Conservation (phyloP, 1,139 yeast genomes). For the Wickerhamomyces sp. region DNA sequence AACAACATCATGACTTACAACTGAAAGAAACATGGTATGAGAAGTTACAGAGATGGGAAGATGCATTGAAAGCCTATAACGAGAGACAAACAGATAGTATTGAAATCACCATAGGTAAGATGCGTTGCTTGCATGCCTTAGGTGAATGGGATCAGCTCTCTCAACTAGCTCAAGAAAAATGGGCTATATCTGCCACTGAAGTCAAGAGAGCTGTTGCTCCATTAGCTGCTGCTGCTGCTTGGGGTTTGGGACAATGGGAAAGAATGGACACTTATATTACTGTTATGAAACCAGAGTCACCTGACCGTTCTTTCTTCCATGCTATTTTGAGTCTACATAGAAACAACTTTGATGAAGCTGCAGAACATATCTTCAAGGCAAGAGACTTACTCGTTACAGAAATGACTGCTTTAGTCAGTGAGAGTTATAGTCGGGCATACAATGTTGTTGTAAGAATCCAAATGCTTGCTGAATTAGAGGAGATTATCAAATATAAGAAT, state of each 20-base stretch:
- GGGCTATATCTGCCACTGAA: slow-evolving; percentile 72
- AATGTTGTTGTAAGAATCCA: slow-evolving; percentile 96
- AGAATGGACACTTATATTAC: slow-evolving; percentile 86
- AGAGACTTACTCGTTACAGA: slow-evolving; percentile 89
- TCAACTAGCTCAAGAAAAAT: slow-evolving; percentile 78
- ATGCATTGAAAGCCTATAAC: slow-evolving; percentile 86
- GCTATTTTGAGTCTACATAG: slow-evolving; percentile 85
- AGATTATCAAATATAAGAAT: slow-evolving; percentile 82
- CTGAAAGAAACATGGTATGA: slow-evolving; percentile 97
- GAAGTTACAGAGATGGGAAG: slow-evolving; percentile 96
- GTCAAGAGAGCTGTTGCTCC: slow-evolving; percentile 89
- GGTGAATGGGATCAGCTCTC: slow-evolving; percentile 98
- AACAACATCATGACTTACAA: slow-evolving; percentile 86
- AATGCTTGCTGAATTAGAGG: slow-evolving; percentile 95
- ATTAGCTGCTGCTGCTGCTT: slow-evolving; percentile 96
- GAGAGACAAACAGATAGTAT: slow-evolving; percentile 53
- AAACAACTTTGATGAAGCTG: slow-evolving; percentile 80
- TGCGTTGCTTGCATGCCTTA: slow-evolving; percentile 94
- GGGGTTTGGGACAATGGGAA: slow-evolving; percentile 99
- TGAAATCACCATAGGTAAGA: slow-evolving; percentile 93
- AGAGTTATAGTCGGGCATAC: slow-evolving; percentile 94
- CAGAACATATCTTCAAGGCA: slow-evolving; percentile 73
- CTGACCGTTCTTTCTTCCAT: slow-evolving; percentile 90
- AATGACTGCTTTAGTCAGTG: slow-evolving; percentile 90
- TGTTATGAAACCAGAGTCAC: slow-evolving; percentile 88